Percentiles rank a stretch among this genome's conserved stretches.
Evolutionary conservation across 345 rosid species (phyloP).

Genomic region (Bruguiera parviflora): DNA sequence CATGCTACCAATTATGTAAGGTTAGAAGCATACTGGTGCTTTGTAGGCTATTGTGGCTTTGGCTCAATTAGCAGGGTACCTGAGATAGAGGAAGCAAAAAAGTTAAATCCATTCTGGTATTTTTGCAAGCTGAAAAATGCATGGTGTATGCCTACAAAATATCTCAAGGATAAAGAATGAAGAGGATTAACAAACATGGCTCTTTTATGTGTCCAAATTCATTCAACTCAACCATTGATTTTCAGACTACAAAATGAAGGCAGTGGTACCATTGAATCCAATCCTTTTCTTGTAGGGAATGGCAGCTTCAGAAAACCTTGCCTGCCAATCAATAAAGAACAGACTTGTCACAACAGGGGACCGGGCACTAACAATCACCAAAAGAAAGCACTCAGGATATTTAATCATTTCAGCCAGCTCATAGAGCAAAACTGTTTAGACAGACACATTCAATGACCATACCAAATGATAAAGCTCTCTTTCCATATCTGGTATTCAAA

Average conservation of each 20-base stretch:
- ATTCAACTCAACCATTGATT: background rate
- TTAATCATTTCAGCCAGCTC: background rate
- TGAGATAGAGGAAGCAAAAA: slow-evolving; percentile 20
- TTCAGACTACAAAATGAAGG: background rate
- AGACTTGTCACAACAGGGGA: background rate
- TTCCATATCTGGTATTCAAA: slow-evolving; percentile 95
- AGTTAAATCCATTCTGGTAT: background rate
- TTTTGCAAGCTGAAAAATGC: no score
- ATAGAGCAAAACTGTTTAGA: background rate
- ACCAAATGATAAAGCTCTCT: slow-evolving; percentile 89
- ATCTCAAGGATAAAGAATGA: no score
- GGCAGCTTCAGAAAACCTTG: slow-evolving; percentile 77
- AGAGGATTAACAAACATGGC: no score
- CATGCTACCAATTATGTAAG: background rate
- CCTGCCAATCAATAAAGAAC: slow-evolving; percentile 38
- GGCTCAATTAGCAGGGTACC: slow-evolving; percentile 90
- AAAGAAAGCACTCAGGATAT: background rate
- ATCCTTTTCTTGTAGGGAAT: slow-evolving; percentile 91
- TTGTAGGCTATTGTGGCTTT: slow-evolving; percentile 98
- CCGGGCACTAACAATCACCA: background rate
- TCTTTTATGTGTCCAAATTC: no score
- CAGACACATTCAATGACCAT: slow-evolving; percentile 2
- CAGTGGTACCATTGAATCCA: slow-evolving; percentile 71
- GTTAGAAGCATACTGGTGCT: slow-evolving; percentile 58
- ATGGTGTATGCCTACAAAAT: no score